These are phyloP conservation scores for Phytophthora foliorum DNA, from an alignment of 352 stramenopile species.

Conservation along the genomic window DNA sequence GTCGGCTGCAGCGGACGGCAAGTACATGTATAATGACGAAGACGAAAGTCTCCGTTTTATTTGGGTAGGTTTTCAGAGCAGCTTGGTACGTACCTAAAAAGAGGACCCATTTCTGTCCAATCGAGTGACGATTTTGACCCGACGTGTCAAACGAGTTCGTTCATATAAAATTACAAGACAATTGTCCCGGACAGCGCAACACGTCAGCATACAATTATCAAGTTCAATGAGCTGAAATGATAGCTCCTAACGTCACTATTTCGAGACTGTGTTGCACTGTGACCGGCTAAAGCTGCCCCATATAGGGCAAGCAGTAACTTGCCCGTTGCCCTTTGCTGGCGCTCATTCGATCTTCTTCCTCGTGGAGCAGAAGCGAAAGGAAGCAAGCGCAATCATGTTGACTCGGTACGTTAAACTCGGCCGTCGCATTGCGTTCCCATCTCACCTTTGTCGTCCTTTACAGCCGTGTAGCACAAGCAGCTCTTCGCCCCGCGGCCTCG, in stretches of 20 bases:
- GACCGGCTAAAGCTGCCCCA: not conserved
- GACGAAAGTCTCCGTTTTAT: too few relatives aligned
- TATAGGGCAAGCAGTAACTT: slow-evolving; percentile 1
- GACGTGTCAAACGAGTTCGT: not conserved
- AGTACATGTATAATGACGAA: too few relatives aligned
- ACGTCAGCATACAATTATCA: not conserved
- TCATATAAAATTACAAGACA: not conserved
- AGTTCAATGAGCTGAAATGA: not conserved
- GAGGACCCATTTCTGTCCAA: slow-evolving; percentile 8
- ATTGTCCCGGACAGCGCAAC: not conserved
- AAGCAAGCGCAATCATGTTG: slow-evolving; percentile 12
- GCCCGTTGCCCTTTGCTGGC: not conserved
- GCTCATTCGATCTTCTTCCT: slow-evolving; percentile 25
- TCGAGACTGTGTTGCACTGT: not conserved
- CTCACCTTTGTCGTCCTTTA: not conserved
- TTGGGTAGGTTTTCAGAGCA: too few relatives aligned
- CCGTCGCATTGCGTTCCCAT: not conserved
- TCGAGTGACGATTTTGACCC: slow-evolving; percentile 13
- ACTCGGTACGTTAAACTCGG: slow-evolving; percentile 8
- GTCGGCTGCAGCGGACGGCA: too few relatives aligned
- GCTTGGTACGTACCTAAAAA: too few relatives aligned
- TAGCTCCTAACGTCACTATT: not conserved
- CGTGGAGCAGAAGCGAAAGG: slow-evolving; percentile 14
- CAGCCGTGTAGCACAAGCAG: slow-evolving; percentile 19
- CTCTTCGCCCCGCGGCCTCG: slow-evolving; percentile 8